Conservation (phyloP, 169 alveolate genomes). For the Cryptosporidium parvum region DNA sequence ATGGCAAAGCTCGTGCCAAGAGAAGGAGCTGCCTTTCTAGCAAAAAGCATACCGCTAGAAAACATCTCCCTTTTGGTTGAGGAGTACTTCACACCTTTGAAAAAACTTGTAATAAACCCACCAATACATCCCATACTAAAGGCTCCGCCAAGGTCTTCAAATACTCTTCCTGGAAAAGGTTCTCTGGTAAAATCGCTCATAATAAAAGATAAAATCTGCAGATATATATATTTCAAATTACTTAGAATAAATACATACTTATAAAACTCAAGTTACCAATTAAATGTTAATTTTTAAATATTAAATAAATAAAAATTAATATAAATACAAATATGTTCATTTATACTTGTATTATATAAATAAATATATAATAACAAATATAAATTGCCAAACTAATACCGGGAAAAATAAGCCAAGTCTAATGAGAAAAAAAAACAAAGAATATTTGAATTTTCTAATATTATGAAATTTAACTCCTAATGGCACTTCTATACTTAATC, state of each 20-base stretch:
- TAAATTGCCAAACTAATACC: not conserved
- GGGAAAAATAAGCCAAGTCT: not conserved
- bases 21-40: slow-evolving; percentile 92
- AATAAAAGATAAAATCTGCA: slow-evolving; percentile 63
- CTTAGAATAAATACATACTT: not conserved
- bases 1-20: slow-evolving; percentile 96
- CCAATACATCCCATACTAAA: slow-evolving; percentile 96
- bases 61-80: slow-evolving; percentile 89
- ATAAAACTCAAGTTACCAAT: not conserved
- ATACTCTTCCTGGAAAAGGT: slow-evolving; percentile 96
- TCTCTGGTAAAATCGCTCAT: slow-evolving; percentile 90
- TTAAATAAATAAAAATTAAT: not conserved
- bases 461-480: not conserved
- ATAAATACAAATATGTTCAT: too few relatives aligned
- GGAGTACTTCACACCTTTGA: slow-evolving; percentile 92
- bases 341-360: too few relatives aligned
- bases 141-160: slow-evolving; percentile 97
- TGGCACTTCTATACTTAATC: not conserved
- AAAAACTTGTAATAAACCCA: slow-evolving; percentile 93
- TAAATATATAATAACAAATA: not conserved
- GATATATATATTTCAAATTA: not conserved
- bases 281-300: not conserved
- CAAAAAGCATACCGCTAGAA: slow-evolving; percentile 92
- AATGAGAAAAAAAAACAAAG: not conserved
- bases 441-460: not conserved